These are phyloP conservation scores for Cryptosporidium andersoni DNA, from an alignment of 169 alveolate species.

Conservation along the genomic window DNA sequence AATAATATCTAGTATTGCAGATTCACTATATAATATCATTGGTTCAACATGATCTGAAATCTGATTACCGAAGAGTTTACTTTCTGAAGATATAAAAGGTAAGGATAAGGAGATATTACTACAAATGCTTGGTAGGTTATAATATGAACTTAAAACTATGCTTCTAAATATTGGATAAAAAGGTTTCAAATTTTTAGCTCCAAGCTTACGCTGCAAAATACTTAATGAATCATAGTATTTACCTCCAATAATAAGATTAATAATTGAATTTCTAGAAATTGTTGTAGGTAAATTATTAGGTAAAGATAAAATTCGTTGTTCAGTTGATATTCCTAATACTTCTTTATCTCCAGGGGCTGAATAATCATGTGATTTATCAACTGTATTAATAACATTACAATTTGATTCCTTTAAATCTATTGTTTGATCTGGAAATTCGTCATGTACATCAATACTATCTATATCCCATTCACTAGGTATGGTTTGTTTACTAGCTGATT, in stretches of 20 bases:
- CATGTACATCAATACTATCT: constrained; percentile 52
- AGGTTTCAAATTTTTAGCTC: constrained; percentile 31
- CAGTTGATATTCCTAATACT: constrained; percentile 6
- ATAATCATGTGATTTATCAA: neutral
- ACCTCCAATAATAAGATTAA: constrained; percentile 39
- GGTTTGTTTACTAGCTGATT: too few relatives aligned
- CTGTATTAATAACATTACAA: neutral
- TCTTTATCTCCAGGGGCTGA: neutral
- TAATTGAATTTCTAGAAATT: constrained; percentile 41
- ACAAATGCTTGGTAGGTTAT: constrained; percentile 40
- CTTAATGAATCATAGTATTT: constrained; percentile 40
- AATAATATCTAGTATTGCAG: constrained; percentile 69
- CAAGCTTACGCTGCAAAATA: constrained; percentile 29
- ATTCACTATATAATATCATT: constrained; percentile 35
- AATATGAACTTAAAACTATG: constrained; percentile 52
- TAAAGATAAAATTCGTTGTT: constrained; percentile 18
- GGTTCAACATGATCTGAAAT: constrained; percentile 70
- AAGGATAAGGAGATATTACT: constrained; percentile 13
- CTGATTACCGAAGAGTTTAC: constrained; percentile 18
- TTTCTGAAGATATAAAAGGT: constrained; percentile 33
- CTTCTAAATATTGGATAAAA: constrained; percentile 29
- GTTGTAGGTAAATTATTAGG: constrained; percentile 49
- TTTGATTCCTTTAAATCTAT: neutral
- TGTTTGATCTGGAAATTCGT: constrained; percentile 19
- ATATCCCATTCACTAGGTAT: constrained; percentile 55